Evolutionary conservation across 495 filamentous ascomycete genomes (phyloP).

Genomic region (Echria macrotheca): DNA sequence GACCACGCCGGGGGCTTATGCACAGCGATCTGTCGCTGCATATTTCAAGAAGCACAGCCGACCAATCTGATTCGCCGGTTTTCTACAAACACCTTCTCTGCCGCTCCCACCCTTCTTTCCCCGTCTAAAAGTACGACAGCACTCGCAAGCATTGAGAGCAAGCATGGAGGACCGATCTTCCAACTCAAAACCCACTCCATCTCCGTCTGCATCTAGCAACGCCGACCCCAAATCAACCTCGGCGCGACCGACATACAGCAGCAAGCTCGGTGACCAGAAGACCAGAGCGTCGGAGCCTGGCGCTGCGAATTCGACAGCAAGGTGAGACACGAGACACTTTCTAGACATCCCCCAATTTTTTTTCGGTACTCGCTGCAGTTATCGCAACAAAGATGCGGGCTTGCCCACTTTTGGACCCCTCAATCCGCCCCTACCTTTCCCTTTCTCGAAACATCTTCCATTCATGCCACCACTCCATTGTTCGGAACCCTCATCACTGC

Average conservation of each 20-base stretch:
- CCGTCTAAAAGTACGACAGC: constrained; percentile 27
- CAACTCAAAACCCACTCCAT: constrained; percentile 22
- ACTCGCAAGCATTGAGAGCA: constrained; percentile 21
- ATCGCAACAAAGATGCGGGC: constrained; percentile 25
- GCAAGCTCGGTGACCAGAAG: constrained; percentile 30
- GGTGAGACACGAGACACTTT: constrained; percentile 33
- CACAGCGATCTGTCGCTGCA: constrained; percentile 18
- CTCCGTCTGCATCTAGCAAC: constrained; percentile 20
- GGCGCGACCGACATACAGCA: constrained; percentile 29
- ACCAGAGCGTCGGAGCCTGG: constrained; percentile 19
- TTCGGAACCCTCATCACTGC: constrained; percentile 22
- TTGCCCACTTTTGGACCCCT: neutral
- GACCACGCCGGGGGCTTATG: constrained; percentile 6
- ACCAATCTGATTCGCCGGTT: constrained; percentile 28
- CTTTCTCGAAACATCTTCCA: constrained; percentile 1
- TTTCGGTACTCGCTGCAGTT: constrained; percentile 16
- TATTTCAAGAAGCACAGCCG: constrained; percentile 19
- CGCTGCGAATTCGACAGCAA: constrained; percentile 23
- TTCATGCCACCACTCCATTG: constrained; percentile 4
- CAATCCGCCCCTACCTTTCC: constrained; percentile 1
- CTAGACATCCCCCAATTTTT: constrained; percentile 11
- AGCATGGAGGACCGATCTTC: constrained; percentile 34
- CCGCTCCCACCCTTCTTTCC: constrained; percentile 28
- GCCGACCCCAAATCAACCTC: constrained; percentile 27
- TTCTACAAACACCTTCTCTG: constrained; percentile 30